These are phyloP conservation scores for Microglena sp. DNA, from an alignment of 139 green algal genomes.

Conservation along the genomic window DNA sequence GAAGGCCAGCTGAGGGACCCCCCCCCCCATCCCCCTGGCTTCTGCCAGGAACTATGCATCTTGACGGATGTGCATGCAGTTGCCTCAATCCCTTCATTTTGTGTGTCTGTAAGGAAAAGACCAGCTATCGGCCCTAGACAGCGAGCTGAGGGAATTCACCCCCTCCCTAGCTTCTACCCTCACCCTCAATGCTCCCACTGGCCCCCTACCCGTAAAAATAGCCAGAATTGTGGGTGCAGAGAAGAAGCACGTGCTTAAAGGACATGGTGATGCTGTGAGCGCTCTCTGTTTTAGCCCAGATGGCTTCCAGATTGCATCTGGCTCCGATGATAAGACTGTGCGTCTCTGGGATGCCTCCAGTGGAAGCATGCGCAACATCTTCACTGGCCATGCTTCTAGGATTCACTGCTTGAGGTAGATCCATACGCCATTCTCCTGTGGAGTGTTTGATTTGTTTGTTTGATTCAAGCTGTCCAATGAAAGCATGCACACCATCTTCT, in stretches of 20 bases:
- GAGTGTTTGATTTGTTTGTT: no score
- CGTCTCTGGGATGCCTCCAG: constrained; percentile 25
- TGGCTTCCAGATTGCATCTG: constrained; percentile 18
- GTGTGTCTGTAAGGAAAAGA: constrained; percentile 1
- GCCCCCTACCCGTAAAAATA: neutral
- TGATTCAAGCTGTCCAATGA: no score
- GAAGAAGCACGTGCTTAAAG: constrained; percentile 32
- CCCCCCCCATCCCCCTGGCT: no score
- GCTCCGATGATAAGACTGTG: constrained; percentile 33
- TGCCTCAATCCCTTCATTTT: no score
- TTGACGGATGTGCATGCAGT: no score
- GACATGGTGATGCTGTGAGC: constrained; percentile 23
- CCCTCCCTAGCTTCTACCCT: constrained; percentile 3
- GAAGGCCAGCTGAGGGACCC: no score
- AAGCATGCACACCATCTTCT: no score
- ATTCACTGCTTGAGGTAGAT: constrained; percentile 24
- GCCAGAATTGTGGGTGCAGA: neutral
- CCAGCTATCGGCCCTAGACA: neutral
- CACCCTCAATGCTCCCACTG: neutral
- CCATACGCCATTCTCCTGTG: no score
- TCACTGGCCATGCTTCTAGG: constrained; percentile 24
- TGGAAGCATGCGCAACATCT: constrained; percentile 30
- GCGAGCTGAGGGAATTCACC: constrained; percentile 1
- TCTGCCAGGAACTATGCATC: no score
- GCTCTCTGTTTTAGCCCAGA: constrained; percentile 29